phyloP scores from a whole-genome alignment of 768 basidiomycete species.

The Pulveroboletus ravenelii region DNA sequence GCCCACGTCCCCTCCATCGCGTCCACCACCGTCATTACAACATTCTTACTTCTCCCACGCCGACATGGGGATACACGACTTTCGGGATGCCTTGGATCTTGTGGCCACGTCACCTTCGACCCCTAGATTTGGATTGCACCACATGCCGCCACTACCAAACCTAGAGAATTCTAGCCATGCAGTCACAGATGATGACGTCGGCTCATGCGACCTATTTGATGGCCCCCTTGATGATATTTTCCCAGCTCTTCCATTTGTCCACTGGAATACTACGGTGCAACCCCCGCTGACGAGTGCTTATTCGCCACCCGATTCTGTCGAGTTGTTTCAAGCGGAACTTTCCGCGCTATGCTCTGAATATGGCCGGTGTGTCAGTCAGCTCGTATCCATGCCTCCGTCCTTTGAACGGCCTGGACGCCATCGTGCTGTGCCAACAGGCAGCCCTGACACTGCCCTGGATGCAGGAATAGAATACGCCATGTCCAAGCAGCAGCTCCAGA shows the following conservation, averaged over 20 bases:
- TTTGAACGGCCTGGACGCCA: slow-evolving; percentile 10
- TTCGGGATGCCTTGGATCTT: slow-evolving; percentile 11
- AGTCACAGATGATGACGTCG: slow-evolving; percentile 3
- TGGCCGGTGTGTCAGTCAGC: slow-evolving; percentile 41
- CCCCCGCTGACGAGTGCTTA: not conserved
- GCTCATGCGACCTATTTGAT: slow-evolving; percentile 7
- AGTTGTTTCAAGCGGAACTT: slow-evolving; percentile 35
- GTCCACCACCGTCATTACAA: slow-evolving; percentile 1
- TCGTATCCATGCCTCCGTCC: slow-evolving; percentile 38
- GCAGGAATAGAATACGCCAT: slow-evolving; percentile 42
- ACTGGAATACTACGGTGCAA: slow-evolving; percentile 25
- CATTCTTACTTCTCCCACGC: slow-evolving; percentile 12
- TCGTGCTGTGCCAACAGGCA: slow-evolving; percentile 1
- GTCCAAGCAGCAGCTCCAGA: slow-evolving; percentile 58
- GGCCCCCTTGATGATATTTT: slow-evolving; percentile 14
- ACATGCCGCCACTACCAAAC: slow-evolving; percentile 6
- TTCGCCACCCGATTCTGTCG: slow-evolving; percentile 14
- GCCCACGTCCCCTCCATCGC: slow-evolving; percentile 2
- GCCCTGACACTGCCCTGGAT: slow-evolving; percentile 28
- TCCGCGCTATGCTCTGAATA: slow-evolving; percentile 49
- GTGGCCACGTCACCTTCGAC: not conserved
- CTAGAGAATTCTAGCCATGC: slow-evolving; percentile 1
- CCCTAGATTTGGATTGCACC: slow-evolving; percentile 18
- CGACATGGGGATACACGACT: slow-evolving; percentile 6
- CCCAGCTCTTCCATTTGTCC: slow-evolving; percentile 19